These are phyloP conservation scores for Fraxinus excelsior DNA, from an alignment of 257 asterid species.

Conservation along the genomic window DNA sequence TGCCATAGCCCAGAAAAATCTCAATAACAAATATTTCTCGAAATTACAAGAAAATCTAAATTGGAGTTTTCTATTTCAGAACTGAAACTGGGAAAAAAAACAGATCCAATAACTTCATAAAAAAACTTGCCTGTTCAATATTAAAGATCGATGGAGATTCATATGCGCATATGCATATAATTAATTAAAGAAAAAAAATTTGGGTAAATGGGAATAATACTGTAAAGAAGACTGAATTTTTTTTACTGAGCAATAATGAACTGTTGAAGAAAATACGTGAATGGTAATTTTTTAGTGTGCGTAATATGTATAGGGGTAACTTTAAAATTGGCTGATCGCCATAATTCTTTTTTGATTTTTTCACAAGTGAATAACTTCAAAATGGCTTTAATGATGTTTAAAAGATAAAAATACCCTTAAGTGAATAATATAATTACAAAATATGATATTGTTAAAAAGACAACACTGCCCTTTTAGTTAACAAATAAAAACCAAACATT, in stretches of 20 bases:
- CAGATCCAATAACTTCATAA: background rate
- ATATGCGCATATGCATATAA: background rate
- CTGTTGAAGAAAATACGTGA: background rate
- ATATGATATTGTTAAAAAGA: too few relatives aligned
- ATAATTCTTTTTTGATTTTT: too few relatives aligned
- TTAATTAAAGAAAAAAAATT: background rate
- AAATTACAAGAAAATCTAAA: background rate
- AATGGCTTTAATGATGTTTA: too few relatives aligned
- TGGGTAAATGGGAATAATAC: background rate
- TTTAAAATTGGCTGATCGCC: too few relatives aligned
- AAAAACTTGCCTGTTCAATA: background rate
- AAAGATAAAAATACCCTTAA: too few relatives aligned
- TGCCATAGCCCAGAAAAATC: conserved; percentile 50
- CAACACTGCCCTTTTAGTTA: too few relatives aligned
- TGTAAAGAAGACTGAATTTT: background rate
- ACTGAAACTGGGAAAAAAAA: background rate
- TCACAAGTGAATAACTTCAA: too few relatives aligned
- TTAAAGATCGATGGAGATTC: background rate
- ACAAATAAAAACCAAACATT: too few relatives aligned
- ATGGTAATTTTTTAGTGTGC: background rate
- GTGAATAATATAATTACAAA: too few relatives aligned
- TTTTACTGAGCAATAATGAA: background rate
- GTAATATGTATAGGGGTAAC: too few relatives aligned
- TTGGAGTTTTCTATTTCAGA: background rate
- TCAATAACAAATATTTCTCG: background rate